These are phyloP conservation scores for Tulasnella sp. DNA, from an alignment of 768 basidiomycete genomes.

Conservation along the genomic window DNA sequence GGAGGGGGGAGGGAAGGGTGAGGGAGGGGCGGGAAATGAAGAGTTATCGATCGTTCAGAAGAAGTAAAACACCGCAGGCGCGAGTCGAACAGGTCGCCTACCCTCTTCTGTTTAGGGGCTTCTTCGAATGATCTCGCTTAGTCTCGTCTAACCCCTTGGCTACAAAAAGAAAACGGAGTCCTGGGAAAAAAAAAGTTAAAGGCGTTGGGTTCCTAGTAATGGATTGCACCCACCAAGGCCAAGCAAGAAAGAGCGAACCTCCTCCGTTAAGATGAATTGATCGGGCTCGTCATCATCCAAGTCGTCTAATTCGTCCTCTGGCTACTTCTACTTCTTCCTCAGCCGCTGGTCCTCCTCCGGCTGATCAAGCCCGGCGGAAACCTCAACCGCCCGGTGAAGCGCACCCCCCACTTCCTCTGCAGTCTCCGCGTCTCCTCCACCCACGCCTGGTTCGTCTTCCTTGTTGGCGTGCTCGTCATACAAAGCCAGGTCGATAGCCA, in stretches of 20 bases:
- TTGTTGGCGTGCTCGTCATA: slow-evolving; percentile 31
- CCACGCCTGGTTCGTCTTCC: slow-evolving; percentile 34
- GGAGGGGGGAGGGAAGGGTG: not conserved
- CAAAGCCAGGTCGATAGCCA: slow-evolving; percentile 14
- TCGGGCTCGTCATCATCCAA: slow-evolving; percentile 92
- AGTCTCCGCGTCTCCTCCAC: slow-evolving; percentile 31
- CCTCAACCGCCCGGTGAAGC: not conserved
- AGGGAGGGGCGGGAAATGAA: slow-evolving; percentile 16
- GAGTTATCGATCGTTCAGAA: not conserved
- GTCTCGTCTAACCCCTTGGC: slow-evolving; percentile 61
- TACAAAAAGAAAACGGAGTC: slow-evolving; percentile 36
- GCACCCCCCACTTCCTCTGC: slow-evolving; percentile 13
- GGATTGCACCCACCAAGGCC: too few species aligned
- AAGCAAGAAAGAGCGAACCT: too few species aligned
- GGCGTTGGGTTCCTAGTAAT: too few species aligned
- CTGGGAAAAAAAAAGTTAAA: not conserved
- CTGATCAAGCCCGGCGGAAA: slow-evolving; percentile 8
- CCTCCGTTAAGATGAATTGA: slow-evolving; percentile 63
- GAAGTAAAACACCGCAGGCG: slow-evolving; percentile 29
- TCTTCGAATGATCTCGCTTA: slow-evolving; percentile 46
- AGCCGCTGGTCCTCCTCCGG: slow-evolving; percentile 17
- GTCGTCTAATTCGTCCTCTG: slow-evolving; percentile 25
- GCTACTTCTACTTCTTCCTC: slow-evolving; percentile 28
- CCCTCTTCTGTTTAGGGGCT: slow-evolving; percentile 41
- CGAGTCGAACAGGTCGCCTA: slow-evolving; percentile 47